A percentile compares a stretch with the other conserved stretches of the same genome.
Evolutionary conservation across 371 early-diverging fungal genomes (phyloP).

Genomic region (Rozella allomycis): DNA sequence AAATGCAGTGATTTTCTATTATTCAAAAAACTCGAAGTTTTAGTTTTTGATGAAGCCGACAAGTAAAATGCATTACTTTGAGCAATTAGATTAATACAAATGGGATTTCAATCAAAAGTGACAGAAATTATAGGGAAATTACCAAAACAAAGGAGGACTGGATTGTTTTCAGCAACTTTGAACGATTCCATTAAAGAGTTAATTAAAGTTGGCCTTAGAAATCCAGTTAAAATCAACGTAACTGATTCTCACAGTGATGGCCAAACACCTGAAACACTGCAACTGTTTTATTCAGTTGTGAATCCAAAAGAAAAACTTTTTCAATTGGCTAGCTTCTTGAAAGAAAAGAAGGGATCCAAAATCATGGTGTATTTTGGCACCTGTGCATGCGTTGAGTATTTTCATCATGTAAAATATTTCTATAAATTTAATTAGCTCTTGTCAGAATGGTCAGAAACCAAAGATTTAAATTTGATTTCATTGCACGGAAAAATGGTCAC

Average conservation of each 20-base stretch:
- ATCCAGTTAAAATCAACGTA: conserved; percentile 77
- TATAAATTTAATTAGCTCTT: conserved; percentile 6
- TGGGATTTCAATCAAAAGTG: conserved; percentile 72
- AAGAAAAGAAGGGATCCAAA: conserved; percentile 38
- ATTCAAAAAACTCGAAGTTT: conserved; percentile 57
- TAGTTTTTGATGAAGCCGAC: conserved; percentile 86
- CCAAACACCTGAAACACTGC: conserved; percentile 20
- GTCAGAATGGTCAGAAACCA: conserved; percentile 14
- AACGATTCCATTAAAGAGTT: conserved; percentile 68
- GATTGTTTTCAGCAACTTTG: conserved; percentile 95
- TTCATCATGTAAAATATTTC: conserved; percentile 41
- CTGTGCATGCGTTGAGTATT: conserved; percentile 85
- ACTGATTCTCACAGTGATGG: neutral
- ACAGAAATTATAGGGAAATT: conserved; percentile 50
- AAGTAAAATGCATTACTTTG: too few species aligned
- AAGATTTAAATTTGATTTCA: conserved; percentile 39
- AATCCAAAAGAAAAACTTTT: conserved; percentile 54
- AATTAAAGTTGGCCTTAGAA: conserved; percentile 66
- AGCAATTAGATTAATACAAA: conserved; percentile 63
- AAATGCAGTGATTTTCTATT: conserved; percentile 55
- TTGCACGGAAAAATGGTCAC: conserved; percentile 84
- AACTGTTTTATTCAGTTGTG: conserved; percentile 49
- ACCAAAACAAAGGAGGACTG: conserved; percentile 84
- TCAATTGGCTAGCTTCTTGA: conserved; percentile 39
- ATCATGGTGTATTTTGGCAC: conserved; percentile 82